Conservation (phyloP, 257 asterid species). For the Rhazya stricta region DNA sequence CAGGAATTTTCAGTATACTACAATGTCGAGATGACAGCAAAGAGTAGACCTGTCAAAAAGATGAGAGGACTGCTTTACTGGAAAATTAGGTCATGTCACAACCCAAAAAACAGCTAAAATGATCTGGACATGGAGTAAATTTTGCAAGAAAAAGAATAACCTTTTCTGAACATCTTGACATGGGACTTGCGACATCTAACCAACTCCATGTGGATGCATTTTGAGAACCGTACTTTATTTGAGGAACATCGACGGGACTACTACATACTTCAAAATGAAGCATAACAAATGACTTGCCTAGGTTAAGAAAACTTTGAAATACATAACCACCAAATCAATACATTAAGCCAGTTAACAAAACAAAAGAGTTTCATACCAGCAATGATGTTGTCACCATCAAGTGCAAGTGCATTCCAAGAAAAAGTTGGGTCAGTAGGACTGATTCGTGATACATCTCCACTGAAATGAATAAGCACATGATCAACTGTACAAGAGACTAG, state of each 20-base stretch:
- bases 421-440: conserved; percentile 57
- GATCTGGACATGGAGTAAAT: neutral
- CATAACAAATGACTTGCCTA: neutral
- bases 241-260: conserved; percentile 69
- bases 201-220: conserved; percentile 59
- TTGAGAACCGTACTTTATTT: conserved; percentile 64
- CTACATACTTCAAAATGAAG: conserved; percentile 58
- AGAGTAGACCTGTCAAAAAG: conserved; percentile 50
- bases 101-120: neutral
- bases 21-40: conserved; percentile 54
- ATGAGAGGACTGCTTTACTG: neutral
- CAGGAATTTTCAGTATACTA: conserved; percentile 59
- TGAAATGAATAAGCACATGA: conserved; percentile 26
- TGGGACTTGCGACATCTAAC: conserved; percentile 62
- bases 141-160: conserved; percentile 21
- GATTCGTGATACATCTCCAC: conserved; percentile 67
- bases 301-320: conserved; percentile 10
- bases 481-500: neutral
- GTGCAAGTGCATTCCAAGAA: conserved; percentile 72
- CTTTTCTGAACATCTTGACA: conserved; percentile 57
- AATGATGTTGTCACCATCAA: conserved; percentile 61
- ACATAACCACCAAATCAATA: neutral
- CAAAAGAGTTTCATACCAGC: conserved; percentile 42
- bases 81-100: neutral
- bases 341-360: neutral